These are phyloP conservation scores for Monilinia laxa DNA, from an alignment of 2,329 filamentous ascomycete species.

Conservation along the genomic window DNA sequence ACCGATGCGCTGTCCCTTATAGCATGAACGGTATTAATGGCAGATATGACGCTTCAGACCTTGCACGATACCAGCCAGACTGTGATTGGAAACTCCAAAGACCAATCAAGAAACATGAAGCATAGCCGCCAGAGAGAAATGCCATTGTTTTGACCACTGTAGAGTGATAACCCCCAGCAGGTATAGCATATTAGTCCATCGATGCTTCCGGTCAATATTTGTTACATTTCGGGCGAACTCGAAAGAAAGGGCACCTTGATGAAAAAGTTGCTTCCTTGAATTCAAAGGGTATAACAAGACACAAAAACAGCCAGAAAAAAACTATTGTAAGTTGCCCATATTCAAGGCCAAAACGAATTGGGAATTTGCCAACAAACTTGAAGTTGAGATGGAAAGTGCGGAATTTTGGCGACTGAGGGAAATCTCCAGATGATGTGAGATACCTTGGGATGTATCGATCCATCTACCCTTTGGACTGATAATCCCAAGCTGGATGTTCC, in stretches of 20 bases:
- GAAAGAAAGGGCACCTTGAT: background rate
- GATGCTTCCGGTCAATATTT: background rate
- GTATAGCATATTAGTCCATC: background rate
- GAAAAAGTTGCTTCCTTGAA: background rate
- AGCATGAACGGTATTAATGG: no score
- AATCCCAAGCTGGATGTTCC: no score
- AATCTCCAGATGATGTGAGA: background rate
- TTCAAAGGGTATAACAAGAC: background rate
- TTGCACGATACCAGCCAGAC: no score
- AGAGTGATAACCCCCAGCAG: no score
- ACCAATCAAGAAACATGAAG: no score
- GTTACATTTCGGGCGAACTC: background rate
- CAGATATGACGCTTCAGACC: no score
- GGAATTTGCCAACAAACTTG: background rate
- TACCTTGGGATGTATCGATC: background rate
- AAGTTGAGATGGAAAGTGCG: background rate
- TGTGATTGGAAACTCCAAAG: no score
- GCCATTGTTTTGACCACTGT: no score
- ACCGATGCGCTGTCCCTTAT: no score
- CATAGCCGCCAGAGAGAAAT: no score
- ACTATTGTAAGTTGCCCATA: background rate
- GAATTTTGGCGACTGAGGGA: background rate
- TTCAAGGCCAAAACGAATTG: background rate
- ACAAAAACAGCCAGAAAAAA: background rate
- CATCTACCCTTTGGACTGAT: background rate